These are phyloP conservation scores for Patellaria atrata DNA, from an alignment of 495 filamentous ascomycete species.

Conservation along the genomic window DNA sequence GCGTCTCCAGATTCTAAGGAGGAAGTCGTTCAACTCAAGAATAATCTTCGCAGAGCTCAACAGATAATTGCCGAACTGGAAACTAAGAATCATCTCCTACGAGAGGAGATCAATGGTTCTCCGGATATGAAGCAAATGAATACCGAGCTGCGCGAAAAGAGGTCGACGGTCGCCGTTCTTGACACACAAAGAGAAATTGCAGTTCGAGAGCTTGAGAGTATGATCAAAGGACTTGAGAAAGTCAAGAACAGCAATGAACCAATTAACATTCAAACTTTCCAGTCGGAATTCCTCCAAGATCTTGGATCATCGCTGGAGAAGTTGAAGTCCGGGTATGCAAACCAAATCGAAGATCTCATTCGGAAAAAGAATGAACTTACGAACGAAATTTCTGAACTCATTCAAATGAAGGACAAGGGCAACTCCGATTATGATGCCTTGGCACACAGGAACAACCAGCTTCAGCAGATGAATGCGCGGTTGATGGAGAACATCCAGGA, in stretches of 20 bases:
- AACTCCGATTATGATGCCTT: constrained; percentile 92
- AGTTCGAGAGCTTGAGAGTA: constrained; percentile 74
- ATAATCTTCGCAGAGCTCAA: constrained; percentile 65
- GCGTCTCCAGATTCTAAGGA: constrained; percentile 50
- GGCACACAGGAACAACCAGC: constrained; percentile 81
- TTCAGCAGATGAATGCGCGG: constrained; percentile 88
- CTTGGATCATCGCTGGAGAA: constrained; percentile 77
- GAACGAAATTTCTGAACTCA: constrained; percentile 66
- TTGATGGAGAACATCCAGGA: constrained; percentile 88
- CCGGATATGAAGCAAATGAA: constrained; percentile 74
- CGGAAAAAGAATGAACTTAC: constrained; percentile 65
- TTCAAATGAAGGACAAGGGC: constrained; percentile 73
- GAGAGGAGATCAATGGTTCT: constrained; percentile 42
- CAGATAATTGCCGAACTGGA: constrained; percentile 76
- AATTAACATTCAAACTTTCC: constrained; percentile 36
- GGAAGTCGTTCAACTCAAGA: constrained; percentile 56
- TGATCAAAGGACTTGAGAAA: constrained; percentile 61
- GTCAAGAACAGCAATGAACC: constrained; percentile 43
- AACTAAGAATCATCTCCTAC: constrained; percentile 38
- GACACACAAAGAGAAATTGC: constrained; percentile 93
- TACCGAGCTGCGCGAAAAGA: constrained; percentile 78
- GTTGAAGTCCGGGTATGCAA: constrained; percentile 64
- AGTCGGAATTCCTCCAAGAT: constrained; percentile 72
- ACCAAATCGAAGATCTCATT: constrained; percentile 70
- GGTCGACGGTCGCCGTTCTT: constrained; percentile 89